Evolutionary conservation across 1,139 yeast species (phyloP).

Genomic region (Hansenula sp.): DNA sequence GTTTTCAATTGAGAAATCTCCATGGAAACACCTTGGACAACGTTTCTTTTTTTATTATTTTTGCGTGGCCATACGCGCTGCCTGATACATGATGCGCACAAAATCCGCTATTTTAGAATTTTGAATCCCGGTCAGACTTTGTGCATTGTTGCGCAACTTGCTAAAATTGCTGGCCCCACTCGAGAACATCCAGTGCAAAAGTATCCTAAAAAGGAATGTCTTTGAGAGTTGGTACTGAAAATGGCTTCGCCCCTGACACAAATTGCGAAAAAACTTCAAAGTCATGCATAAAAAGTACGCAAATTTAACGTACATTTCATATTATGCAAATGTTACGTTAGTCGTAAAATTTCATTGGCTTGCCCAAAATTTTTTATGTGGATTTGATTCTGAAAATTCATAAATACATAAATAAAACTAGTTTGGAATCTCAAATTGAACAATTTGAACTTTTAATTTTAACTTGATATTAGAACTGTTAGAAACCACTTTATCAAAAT

Average conservation of each 20-base stretch:
- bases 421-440: not conserved
- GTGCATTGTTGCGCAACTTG: not conserved
- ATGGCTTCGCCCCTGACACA: conserved; percentile 4
- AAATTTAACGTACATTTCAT: conserved; percentile 1
- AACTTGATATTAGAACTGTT: too few relatives aligned
- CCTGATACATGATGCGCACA: not conserved
- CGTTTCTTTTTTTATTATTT: not conserved
- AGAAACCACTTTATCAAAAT: not conserved
- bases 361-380: too few relatives aligned
- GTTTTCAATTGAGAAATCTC: not conserved
- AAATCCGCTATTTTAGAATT: not conserved
- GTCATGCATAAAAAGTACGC: not conserved
- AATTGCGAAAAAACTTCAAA: not conserved
- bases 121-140: conserved; percentile 1
- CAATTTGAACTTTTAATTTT: not conserved
- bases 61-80: not conserved
- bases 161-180: not conserved
- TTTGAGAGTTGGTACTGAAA: not conserved
- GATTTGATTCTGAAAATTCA: too few relatives aligned
- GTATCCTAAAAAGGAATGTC: not conserved
- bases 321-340: conserved; percentile 2
- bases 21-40: not conserved
- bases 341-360: not conserved
- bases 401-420: not conserved
- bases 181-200: not conserved